Percentiles rank a stretch among this genome's conserved stretches.
Conservation (phyloP, 1,284 basidiomycete genomes). For the Microbotryum silenes-acaulis region DNA sequence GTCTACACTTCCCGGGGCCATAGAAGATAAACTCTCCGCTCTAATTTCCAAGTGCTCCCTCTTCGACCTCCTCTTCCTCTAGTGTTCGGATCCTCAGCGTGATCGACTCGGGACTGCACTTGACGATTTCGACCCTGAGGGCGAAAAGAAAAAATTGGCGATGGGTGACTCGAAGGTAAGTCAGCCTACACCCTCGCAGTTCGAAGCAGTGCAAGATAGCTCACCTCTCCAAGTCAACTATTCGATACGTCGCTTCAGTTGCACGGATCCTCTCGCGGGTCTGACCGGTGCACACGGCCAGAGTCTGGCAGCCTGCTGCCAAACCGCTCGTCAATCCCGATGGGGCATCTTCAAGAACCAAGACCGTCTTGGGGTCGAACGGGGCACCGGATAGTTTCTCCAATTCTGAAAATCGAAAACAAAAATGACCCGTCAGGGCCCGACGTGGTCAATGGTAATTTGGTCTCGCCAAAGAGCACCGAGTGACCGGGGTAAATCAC, state of each 20-base stretch:
- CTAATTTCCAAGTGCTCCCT: too few species aligned
- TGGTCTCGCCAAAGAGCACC: not conserved
- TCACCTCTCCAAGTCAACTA: conserved; percentile 23
- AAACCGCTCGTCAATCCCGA: conserved; percentile 61
- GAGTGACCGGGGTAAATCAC: conserved; percentile 14
- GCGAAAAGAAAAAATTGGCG: not conserved
- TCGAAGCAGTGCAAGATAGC: not conserved
- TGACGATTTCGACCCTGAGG: conserved; percentile 25
- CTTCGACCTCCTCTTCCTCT: conserved; percentile 24
- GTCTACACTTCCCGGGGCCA: too few species aligned
- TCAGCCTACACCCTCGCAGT: too few species aligned
- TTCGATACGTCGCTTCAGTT: conserved; percentile 19
- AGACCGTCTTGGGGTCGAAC: conserved; percentile 46
- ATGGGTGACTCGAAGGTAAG: not conserved
- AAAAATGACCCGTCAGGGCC: too few species aligned
- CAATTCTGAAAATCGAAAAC: conserved; percentile 1
- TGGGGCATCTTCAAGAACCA: conserved; percentile 65
- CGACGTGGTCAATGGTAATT: too few species aligned
- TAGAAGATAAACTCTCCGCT: too few species aligned
- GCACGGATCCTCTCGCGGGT: conserved; percentile 34
- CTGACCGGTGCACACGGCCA: conserved; percentile 76
- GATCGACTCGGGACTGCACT: conserved; percentile 14
- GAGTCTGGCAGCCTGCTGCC: conserved; percentile 51
- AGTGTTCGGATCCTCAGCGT: conserved; percentile 22
- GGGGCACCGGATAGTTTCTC: conserved; percentile 9